These are phyloP conservation scores for Picea glauca DNA, from an alignment of 75 land plant genomes.

Conservation along the genomic window DNA sequence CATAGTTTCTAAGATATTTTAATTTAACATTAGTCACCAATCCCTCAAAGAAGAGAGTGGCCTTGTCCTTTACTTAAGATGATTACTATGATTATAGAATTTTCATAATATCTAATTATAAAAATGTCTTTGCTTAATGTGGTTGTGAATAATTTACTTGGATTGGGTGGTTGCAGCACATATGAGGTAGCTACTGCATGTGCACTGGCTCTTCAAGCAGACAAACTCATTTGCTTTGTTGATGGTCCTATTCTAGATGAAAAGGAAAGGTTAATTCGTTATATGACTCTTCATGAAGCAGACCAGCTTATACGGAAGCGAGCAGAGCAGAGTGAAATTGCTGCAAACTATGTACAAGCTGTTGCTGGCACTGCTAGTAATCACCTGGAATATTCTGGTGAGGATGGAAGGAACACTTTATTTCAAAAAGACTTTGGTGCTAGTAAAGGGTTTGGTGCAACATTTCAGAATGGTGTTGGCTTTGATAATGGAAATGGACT, in stretches of 20 bases:
- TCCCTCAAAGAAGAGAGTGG: background rate
- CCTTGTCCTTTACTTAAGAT: background rate
- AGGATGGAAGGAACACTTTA: slow-evolving; percentile 17
- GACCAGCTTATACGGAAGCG: slow-evolving; percentile 69
- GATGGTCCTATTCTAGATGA: slow-evolving; percentile 89
- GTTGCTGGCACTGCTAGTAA: slow-evolving; percentile 46
- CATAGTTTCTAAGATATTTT: background rate
- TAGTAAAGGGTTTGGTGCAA: slow-evolving; percentile 15
- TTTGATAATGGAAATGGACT: slow-evolving; percentile 68
- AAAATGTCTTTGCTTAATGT: background rate
- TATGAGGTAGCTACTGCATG: slow-evolving; percentile 99
- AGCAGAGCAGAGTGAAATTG: slow-evolving; percentile 85
- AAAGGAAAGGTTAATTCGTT: slow-evolving; percentile 51
- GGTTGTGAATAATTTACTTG: background rate
- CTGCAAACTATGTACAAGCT: slow-evolving; percentile 90
- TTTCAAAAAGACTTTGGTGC: slow-evolving; percentile 15
- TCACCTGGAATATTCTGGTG: slow-evolving; percentile 5
- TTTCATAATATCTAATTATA: background rate
- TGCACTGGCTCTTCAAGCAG: slow-evolving; percentile 90
- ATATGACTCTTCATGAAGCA: slow-evolving; percentile 85
- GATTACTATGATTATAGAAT: background rate
- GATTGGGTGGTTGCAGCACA: slow-evolving; percentile 56
- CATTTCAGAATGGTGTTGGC: slow-evolving; percentile 75
- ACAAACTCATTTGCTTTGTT: slow-evolving; percentile 78
- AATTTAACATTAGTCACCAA: background rate